Conservation (phyloP, 2,329 filamentous ascomycete species). For the Fonsecaea nubica region DNA sequence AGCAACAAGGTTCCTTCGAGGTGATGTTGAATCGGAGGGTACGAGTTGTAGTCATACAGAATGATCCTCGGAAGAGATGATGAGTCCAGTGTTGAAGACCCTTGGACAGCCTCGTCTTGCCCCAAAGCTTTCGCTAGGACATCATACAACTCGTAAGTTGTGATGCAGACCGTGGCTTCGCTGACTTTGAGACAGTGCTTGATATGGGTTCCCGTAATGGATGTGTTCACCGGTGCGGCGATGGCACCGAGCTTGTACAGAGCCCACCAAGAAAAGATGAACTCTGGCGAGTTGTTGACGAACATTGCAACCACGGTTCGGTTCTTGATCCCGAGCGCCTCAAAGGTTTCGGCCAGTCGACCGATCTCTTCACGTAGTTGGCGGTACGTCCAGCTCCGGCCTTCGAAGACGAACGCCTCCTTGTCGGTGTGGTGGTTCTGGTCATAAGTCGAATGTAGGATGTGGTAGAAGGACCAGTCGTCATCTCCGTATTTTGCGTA, state of each 20-base stretch:
- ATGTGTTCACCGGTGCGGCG: constrained; percentile 72
- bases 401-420: constrained; percentile 58
- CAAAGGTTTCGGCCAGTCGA: constrained; percentile 68
- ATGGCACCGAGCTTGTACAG: constrained; percentile 55
- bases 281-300: constrained; percentile 58
- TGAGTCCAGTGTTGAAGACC: not conserved
- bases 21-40: constrained; percentile 11
- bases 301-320: constrained; percentile 55
- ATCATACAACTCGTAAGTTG: constrained; percentile 26
- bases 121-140: constrained; percentile 14
- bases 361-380: constrained; percentile 61
- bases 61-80: constrained; percentile 19
- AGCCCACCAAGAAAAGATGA: constrained; percentile 53
- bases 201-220: constrained; percentile 64
- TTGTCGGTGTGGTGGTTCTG: constrained; percentile 52
- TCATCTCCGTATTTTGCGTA: constrained; percentile 47
- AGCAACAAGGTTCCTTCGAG: constrained; percentile 10
- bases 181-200: constrained; percentile 69
- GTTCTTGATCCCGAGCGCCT: constrained; percentile 51
- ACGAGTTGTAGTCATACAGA: constrained; percentile 31
- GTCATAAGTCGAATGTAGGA: constrained; percentile 63
- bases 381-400: constrained; percentile 55
- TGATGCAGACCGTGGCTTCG: constrained; percentile 60
- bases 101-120: not conserved
- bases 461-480: constrained; percentile 67